Conservation (phyloP, 2,329 filamentous ascomycete species). For the Cylindrodendrum hubeiense region DNA sequence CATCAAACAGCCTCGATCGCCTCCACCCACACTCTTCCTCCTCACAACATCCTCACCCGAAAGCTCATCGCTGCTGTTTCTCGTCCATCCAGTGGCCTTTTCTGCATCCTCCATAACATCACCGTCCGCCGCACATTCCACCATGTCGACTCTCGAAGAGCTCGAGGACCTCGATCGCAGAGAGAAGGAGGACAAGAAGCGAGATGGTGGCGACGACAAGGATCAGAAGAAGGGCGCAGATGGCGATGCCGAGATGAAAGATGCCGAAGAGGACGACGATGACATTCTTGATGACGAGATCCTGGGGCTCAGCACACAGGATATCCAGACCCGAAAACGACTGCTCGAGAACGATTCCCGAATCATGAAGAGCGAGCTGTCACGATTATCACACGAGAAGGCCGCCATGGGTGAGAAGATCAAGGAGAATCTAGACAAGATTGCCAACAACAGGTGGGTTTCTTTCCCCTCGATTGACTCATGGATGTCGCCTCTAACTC, state of each 20-base stretch:
- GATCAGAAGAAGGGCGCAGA: constrained; percentile 64
- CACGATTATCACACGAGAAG: constrained; percentile 95
- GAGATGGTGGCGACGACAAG: constrained; percentile 50
- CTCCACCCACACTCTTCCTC: constrained; percentile 20
- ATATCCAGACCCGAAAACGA: constrained; percentile 91
- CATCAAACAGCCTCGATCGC: constrained; percentile 31
- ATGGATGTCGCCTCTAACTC: constrained; percentile 9
- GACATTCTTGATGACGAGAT: constrained; percentile 94
- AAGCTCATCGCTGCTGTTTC: background rate
- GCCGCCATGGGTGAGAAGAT: constrained; percentile 98
- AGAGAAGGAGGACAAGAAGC: constrained; percentile 77
- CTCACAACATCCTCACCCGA: constrained; percentile 7
- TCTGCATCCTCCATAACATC: background rate
- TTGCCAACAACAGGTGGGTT: constrained; percentile 93
- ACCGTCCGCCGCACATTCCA: constrained; percentile 41
- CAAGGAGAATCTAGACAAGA: constrained; percentile 99
- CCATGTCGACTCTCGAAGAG: constrained; percentile 92
- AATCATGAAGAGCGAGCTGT: constrained; percentile 98
- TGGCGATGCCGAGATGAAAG: constrained; percentile 92
- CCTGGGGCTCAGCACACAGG: constrained; percentile 90
- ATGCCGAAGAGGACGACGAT: constrained; percentile 80
- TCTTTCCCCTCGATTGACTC: background rate
- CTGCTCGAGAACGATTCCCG: constrained; percentile 97
- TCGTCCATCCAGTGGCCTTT: background rate
- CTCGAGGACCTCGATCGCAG: constrained; percentile 89